Evolutionary conservation across 345 rosid genomes (phyloP), one percentile per base, ranked within the genome.

Genomic region (Acer negundo): DNA sequence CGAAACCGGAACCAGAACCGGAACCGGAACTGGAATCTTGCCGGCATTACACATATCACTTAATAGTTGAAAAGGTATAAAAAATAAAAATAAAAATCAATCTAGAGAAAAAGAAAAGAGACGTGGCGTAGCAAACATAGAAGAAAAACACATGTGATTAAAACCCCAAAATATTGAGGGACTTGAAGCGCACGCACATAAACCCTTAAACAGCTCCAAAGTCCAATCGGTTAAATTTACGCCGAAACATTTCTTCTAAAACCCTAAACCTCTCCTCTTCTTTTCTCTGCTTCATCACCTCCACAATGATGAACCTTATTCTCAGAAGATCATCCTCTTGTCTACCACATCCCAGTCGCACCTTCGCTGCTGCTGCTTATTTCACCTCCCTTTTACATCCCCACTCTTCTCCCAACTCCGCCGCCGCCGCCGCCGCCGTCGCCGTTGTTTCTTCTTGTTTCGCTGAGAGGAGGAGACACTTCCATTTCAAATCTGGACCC

Each of bases 401-500:
- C 73, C 78, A 61, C 4, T 24, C 71, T 17, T 8, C 77, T 49
- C 51, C 65, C 51, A 59, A 59, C 62, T 16, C 46, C 72, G 69
- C 4, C 2, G 19, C 31, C 31, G 31, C n/a, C n/a, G n/a, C 59
- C 19, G 78, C 65, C 75, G 58, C 73, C 38, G 35, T 3, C 19
- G 2, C 70, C 44, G 1, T 80, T 67, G 53, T 49, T 42, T 42
- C 10, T 78, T 23, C 77, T 22, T 70, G 84, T 31, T 67, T 6
- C 6, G 26, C 63, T 23, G 78, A 73, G 24, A 42, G 12, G 42
- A 42, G 67, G 7, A 91, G 87, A 74, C 77, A 67, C 49, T 87
- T 94, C 76, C 97, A 90, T 68, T 84, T 75, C 62, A 84, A 81
- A 73, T 77, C 98, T 26, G 80, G 82, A 19, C 89, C 87, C 24